Conservation (phyloP, 2,329 filamentous ascomycete genomes). For the Fusarium sp. region DNA sequence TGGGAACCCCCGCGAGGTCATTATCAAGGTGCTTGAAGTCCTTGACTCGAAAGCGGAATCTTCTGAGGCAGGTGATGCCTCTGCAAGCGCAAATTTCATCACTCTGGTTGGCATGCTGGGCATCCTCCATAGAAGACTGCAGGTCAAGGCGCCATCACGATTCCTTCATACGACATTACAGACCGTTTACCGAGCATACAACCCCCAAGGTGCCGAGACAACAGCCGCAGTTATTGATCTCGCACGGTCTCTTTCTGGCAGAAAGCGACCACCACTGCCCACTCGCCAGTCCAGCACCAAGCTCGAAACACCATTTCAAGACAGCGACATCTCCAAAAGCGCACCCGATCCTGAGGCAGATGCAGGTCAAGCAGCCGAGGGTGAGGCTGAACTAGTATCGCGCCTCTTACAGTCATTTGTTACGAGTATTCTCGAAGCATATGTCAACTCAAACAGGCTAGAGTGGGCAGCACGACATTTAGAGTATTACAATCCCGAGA, state of each 20-base stretch:
- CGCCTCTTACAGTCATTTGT: conserved; percentile 80
- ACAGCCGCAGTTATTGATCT: conserved; percentile 78
- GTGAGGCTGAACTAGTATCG: conserved; percentile 71
- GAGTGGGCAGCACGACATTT: conserved; percentile 74
- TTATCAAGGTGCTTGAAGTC: conserved; percentile 82
- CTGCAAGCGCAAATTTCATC: conserved; percentile 68
- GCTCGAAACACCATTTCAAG: conserved; percentile 66
- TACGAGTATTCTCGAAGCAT: conserved; percentile 81
- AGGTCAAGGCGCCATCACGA: conserved; percentile 80
- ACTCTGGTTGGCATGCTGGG: conserved; percentile 77
- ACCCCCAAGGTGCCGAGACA: conserved; percentile 72
- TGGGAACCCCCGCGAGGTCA: conserved; percentile 84
- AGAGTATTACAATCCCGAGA: conserved; percentile 75
- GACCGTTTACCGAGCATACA: conserved; percentile 75
- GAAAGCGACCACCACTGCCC: conserved; percentile 72
- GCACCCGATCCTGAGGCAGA: conserved; percentile 72
- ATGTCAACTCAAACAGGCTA: conserved; percentile 70
- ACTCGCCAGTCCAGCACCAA: conserved; percentile 68
- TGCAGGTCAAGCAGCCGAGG: conserved; percentile 54
- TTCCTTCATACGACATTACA: conserved; percentile 83
- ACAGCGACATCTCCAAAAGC: conserved; percentile 65
- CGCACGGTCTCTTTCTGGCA: conserved; percentile 74
- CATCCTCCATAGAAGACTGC: conserved; percentile 78
- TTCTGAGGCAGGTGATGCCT: conserved; percentile 52
- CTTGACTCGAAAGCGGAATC: conserved; percentile 65